phyloP scores from a whole-genome alignment of 495 filamentous ascomycete genomes.

The Penicillium silybi region DNA sequence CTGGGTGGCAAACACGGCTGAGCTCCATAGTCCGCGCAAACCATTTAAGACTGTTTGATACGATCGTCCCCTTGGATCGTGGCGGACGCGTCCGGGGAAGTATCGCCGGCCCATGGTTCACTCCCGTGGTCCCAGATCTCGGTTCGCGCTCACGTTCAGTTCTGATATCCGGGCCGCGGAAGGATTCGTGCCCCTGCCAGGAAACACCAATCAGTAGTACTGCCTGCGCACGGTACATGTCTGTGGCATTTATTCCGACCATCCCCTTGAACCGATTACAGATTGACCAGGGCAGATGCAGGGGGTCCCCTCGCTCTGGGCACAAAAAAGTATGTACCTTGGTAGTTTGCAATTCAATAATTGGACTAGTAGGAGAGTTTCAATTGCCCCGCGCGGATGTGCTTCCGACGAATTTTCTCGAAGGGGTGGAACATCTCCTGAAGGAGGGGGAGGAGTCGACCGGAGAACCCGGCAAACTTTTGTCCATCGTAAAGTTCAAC shows the following conservation, averaged over 20 bases:
- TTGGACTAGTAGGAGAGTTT: not conserved
- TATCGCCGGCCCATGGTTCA: slow-evolving; percentile 24
- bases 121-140: slow-evolving; percentile 15
- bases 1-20: not conserved
- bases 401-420: slow-evolving; percentile 26
- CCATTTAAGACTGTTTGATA: not conserved
- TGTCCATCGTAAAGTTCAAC: slow-evolving; percentile 16
- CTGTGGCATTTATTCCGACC: not conserved
- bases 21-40: slow-evolving; percentile 4
- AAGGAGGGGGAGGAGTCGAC: slow-evolving; percentile 1
- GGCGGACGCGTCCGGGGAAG: slow-evolving; percentile 23
- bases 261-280: not conserved
- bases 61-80: slow-evolving; percentile 8
- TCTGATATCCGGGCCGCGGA: slow-evolving; percentile 1
- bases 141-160: slow-evolving; percentile 2
- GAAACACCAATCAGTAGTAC: not conserved
- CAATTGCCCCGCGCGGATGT: slow-evolving; percentile 15
- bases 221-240: not conserved
- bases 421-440: slow-evolving; percentile 19
- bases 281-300: not conserved
- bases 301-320: not conserved
- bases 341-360: not conserved
- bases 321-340: not conserved
- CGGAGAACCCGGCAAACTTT: slow-evolving; percentile 10
- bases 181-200: not conserved